Conservation (phyloP, 768 basidiomycete genomes). For the Boletales sp. region DNA sequence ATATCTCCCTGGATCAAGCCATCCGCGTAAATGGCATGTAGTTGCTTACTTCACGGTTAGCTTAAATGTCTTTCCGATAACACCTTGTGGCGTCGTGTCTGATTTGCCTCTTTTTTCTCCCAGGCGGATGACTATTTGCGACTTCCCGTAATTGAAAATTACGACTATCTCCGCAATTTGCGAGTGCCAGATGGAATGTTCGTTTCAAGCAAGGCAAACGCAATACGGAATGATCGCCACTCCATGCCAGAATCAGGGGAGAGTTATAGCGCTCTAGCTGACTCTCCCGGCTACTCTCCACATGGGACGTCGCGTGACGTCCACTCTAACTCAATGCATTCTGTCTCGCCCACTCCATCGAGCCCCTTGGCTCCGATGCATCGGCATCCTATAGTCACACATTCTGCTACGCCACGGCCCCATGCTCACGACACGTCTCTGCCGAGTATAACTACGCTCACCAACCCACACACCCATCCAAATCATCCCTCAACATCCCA, state of each 20-base stretch:
- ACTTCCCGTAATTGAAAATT: slow-evolving; percentile 71
- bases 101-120: slow-evolving; percentile 1
- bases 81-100: neutral
- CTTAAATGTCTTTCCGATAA: slow-evolving; percentile 4
- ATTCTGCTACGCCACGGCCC: slow-evolving; percentile 2
- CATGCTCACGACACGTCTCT: slow-evolving; percentile 12
- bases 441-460: slow-evolving; percentile 22
- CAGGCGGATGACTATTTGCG: slow-evolving; percentile 67
- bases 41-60: slow-evolving; percentile 79
- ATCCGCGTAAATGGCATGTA: slow-evolving; percentile 75
- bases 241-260: slow-evolving; percentile 16
- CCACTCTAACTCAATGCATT: slow-evolving; percentile 7
- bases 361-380: slow-evolving; percentile 8
- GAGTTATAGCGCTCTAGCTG: slow-evolving; percentile 4
- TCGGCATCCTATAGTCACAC: slow-evolving; percentile 3
- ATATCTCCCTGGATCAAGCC: slow-evolving; percentile 53
- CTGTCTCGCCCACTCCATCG: slow-evolving; percentile 15
- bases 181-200: slow-evolving; percentile 71
- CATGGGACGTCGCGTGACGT: slow-evolving; percentile 11
- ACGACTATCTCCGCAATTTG: slow-evolving; percentile 67
- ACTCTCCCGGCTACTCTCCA: slow-evolving; percentile 11
- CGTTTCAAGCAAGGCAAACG: slow-evolving; percentile 58
- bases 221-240: slow-evolving; percentile 25
- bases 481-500: slow-evolving; percentile 1
- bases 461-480: slow-evolving; percentile 1